Percentiles rank a stretch among this genome's conserved stretches.
phyloP scores from a whole-genome alignment of 2,329 filamentous ascomycete genomes.

The Parascedosporium putredinis region DNA sequence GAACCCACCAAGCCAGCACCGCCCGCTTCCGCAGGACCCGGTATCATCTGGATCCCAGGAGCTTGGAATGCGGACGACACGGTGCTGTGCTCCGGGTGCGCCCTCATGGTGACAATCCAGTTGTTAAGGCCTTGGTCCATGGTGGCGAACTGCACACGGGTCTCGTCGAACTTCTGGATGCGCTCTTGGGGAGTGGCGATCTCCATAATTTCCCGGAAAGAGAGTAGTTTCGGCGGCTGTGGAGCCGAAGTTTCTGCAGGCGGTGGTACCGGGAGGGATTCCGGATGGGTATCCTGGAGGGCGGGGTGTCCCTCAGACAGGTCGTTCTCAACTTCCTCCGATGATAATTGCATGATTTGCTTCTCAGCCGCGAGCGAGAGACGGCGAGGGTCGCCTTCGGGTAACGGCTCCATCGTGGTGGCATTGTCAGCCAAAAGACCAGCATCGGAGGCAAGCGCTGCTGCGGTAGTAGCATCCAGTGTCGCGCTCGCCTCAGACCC shows the following conservation, averaged over 20 bases:
- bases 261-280: neutral
- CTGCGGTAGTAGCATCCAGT: neutral
- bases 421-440: neutral
- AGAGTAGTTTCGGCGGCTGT: neutral
- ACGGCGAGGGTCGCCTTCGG: neutral
- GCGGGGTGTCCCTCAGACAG: constrained; percentile 15
- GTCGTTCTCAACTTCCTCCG: neutral
- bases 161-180: constrained; percentile 63
- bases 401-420: neutral
- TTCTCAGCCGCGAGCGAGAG: constrained; percentile 7
- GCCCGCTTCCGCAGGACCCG: neutral
- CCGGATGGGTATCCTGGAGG: constrained; percentile 12
- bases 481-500: neutral
- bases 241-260: neutral
- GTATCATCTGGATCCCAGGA: neutral
- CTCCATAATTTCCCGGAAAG: constrained; percentile 69
- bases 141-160: constrained; percentile 57
- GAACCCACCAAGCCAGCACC: constrained; percentile 7
- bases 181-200: constrained; percentile 56
- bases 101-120: constrained; percentile 40
- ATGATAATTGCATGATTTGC: neutral
- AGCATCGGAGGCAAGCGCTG: neutral
- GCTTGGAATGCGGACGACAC: neutral
- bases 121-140: constrained; percentile 64
- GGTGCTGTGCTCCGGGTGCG: constrained; percentile 12